A percentile compares a stretch with the other conserved stretches of the same genome.
phyloP scores from a whole-genome alignment of 2,329 filamentous ascomycete species.

The Fusarium setosum region DNA sequence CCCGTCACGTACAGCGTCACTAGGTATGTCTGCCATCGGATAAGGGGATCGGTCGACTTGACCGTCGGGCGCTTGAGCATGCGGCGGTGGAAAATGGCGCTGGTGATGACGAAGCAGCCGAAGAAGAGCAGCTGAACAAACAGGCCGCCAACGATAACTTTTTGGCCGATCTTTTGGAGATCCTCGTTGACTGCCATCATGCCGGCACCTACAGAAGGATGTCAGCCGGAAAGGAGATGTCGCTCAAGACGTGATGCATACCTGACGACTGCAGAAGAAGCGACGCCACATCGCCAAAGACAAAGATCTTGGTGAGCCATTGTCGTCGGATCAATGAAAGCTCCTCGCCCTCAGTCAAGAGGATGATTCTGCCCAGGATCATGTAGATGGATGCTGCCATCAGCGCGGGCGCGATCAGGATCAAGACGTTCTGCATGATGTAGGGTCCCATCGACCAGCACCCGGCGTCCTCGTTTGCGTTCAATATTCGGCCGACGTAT shows the following conservation, averaged over 20 bases:
- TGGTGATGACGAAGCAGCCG: conserved; percentile 60
- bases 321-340: conserved; percentile 54
- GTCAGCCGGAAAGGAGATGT: not conserved
- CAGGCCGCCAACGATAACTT: conserved; percentile 63
- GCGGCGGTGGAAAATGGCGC: conserved; percentile 57
- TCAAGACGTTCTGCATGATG: conserved; percentile 53
- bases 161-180: conserved; percentile 50
- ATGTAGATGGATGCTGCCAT: conserved; percentile 62
- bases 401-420: conserved; percentile 54
- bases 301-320: conserved; percentile 63
- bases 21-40: conserved; percentile 49
- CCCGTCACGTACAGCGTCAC: conserved; percentile 41
- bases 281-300: conserved; percentile 61
- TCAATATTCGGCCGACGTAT: conserved; percentile 61
- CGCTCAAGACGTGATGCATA: not conserved
- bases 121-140: conserved; percentile 67
- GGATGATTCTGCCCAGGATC: conserved; percentile 56
- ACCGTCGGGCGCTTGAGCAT: conserved; percentile 27
- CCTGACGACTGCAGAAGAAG: conserved; percentile 49
- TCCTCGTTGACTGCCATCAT: conserved; percentile 35
- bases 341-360: conserved; percentile 50
- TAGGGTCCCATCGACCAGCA: conserved; percentile 49
- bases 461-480: conserved; percentile 51
- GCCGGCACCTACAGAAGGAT: conserved; percentile 33
- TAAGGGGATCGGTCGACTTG: conserved; percentile 9